Evolutionary conservation across 1,284 basidiomycete genomes (phyloP).

Genomic region (Mycosarcoma mackinlayi): DNA sequence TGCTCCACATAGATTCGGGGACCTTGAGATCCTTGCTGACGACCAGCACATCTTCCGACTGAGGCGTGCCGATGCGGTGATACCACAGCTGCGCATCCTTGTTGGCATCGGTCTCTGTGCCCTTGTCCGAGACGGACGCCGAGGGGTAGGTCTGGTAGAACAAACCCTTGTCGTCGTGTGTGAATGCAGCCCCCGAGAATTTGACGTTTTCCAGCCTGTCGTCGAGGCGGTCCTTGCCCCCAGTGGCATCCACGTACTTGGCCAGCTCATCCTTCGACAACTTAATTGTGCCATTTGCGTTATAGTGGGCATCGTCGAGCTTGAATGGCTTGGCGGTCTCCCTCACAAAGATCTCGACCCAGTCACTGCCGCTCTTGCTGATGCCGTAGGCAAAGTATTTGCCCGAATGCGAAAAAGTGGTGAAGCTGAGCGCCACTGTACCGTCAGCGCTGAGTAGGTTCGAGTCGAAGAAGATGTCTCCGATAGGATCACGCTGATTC

Average conservation of each 20-base stretch:
- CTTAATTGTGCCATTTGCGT: slow-evolving; percentile 46
- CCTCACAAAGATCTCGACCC: slow-evolving; percentile 63
- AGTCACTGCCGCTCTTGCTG: slow-evolving; percentile 65
- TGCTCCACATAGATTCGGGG: slow-evolving; percentile 59
- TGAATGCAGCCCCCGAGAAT: slow-evolving; percentile 59
- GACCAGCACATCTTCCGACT: slow-evolving; percentile 60
- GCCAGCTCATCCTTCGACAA: slow-evolving; percentile 36
- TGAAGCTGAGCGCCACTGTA: slow-evolving; percentile 59
- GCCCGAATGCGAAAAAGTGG: slow-evolving; percentile 61
- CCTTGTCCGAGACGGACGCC: slow-evolving; percentile 54
- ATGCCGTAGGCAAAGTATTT: slow-evolving; percentile 64
- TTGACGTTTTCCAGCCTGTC: slow-evolving; percentile 64
- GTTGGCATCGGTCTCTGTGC: slow-evolving; percentile 65
- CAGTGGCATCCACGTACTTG: slow-evolving; percentile 40
- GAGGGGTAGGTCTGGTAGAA: slow-evolving; percentile 66
- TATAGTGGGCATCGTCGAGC: slow-evolving; percentile 40
- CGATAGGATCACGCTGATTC: slow-evolving; percentile 50
- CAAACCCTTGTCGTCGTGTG: slow-evolving; percentile 64
- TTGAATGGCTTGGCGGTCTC: slow-evolving; percentile 57
- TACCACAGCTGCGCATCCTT: slow-evolving; percentile 65
- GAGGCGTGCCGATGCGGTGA: slow-evolving; percentile 61
- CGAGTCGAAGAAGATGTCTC: slow-evolving; percentile 64
- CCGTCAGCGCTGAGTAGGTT: slow-evolving; percentile 64
- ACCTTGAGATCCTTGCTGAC: slow-evolving; percentile 57
- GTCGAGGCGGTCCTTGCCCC: slow-evolving; percentile 55